phyloP scores from a whole-genome alignment of 306 rosid genomes.

The Psophocarpus tetragonolobus region DNA sequence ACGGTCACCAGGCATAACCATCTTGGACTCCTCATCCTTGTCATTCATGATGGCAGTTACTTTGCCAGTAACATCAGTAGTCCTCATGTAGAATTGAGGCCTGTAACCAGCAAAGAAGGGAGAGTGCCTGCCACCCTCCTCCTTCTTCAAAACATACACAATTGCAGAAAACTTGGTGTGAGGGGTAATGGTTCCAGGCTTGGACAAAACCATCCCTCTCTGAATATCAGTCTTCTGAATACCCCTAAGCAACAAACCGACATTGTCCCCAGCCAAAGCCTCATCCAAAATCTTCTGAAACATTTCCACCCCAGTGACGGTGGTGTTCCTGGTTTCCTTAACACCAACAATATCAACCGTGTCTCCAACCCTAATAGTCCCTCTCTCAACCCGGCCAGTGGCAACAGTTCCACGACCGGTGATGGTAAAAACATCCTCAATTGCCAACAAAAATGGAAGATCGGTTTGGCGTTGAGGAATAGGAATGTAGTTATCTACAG shows the following conservation, averaged over 20 bases:
- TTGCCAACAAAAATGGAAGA: conserved; percentile 72
- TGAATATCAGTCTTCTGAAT: conserved; percentile 80
- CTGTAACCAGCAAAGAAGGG: conserved; percentile 77
- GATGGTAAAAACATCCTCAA: conserved; percentile 81
- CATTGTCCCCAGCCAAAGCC: conserved; percentile 88
- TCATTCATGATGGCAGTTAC: conserved; percentile 77
- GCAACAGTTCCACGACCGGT: conserved; percentile 93
- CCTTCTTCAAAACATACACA: conserved; percentile 92
- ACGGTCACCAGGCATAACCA: conserved; percentile 94
- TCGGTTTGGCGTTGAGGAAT: conserved; percentile 79
- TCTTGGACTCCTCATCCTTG: conserved; percentile 89
- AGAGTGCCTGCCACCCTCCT: conserved; percentile 88
- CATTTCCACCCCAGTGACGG: conserved; percentile 90
- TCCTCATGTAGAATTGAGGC: conserved; percentile 94
- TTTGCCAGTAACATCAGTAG: conserved; percentile 85
- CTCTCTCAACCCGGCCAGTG: conserved; percentile 85
- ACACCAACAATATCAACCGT: conserved; percentile 74
- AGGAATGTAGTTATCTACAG: conserved; percentile 75
- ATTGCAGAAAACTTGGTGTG: conserved; percentile 81
- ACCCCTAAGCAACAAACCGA: conserved; percentile 85
- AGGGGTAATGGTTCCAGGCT: conserved; percentile 84
- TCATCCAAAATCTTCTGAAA: conserved; percentile 86
- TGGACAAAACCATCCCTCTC: conserved; percentile 91
- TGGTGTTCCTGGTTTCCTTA: conserved; percentile 70
- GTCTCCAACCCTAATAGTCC: conserved; percentile 65